Conservation (phyloP, 2,329 filamentous ascomycete species). For the Fusarium kyushuense region DNA sequence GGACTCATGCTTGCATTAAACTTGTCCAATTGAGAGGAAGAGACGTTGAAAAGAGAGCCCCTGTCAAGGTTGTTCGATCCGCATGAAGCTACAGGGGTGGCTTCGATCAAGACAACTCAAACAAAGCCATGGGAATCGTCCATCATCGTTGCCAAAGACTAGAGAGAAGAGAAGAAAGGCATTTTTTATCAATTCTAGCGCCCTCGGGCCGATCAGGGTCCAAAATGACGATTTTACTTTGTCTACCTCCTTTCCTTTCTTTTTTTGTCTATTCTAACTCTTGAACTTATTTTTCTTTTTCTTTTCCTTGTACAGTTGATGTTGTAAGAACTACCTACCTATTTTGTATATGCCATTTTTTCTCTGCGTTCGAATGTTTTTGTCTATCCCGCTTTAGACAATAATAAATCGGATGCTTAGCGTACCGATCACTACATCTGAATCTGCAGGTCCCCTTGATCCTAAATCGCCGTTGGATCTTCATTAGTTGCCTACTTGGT, state of each 20-base stretch:
- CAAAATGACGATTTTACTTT: background rate
- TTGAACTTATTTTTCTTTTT: background rate
- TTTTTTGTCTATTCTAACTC: background rate
- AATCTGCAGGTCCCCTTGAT: conserved; percentile 26
- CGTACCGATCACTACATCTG: conserved; percentile 15
- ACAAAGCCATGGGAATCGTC: conserved; percentile 44
- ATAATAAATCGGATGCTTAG: conserved; percentile 21
- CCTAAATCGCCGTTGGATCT: conserved; percentile 21
- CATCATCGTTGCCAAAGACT: conserved; percentile 6
- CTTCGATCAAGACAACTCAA: conserved; percentile 44
- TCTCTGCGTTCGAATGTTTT: too few relatives aligned
- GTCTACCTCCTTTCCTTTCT: background rate
- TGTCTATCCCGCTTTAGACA: conserved; percentile 6
- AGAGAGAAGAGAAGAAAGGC: conserved; percentile 8
- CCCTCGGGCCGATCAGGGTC: conserved; percentile 1
- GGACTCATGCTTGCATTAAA: background rate
- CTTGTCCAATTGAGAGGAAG: background rate
- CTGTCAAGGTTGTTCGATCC: background rate
- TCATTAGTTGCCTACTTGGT: conserved; percentile 5
- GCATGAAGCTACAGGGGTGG: background rate
- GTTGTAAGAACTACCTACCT: background rate
- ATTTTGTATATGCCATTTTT: conserved; percentile 13
- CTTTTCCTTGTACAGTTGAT: background rate
- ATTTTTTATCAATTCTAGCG: background rate
- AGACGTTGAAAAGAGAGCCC: background rate